Evolutionary conservation across 768 basidiomycete genomes (phyloP).

Genomic region (Amanita pseudoporphyria): DNA sequence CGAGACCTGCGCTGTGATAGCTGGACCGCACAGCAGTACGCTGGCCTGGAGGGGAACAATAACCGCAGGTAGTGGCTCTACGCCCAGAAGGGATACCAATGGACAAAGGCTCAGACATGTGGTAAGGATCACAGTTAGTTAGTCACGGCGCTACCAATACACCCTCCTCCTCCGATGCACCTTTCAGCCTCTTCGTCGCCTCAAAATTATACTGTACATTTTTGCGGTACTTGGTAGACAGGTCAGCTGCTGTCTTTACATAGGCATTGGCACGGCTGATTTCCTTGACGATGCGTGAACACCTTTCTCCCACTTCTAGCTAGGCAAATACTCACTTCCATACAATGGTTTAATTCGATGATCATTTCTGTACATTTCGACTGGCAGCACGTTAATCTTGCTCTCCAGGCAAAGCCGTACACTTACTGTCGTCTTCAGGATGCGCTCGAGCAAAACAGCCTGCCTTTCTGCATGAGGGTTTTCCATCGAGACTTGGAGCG

Average conservation of each 20-base stretch:
- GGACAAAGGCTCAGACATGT: constrained; percentile 16
- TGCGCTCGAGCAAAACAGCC: constrained; percentile 81
- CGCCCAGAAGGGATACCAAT: constrained; percentile 27
- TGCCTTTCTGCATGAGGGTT: constrained; percentile 93
- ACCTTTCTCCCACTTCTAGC: background rate
- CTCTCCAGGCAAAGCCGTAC: constrained; percentile 14
- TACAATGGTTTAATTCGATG: constrained; percentile 77
- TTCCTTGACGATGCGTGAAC: constrained; percentile 38
- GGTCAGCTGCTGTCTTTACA: constrained; percentile 72
- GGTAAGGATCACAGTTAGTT: background rate
- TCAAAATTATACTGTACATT: constrained; percentile 92
- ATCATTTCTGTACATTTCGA: constrained; percentile 92
- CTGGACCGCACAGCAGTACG: constrained; percentile 32
- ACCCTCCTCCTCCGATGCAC: background rate
- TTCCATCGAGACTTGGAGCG: constrained; percentile 49
- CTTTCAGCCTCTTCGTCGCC: constrained; percentile 31
- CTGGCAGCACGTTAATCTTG: constrained; percentile 25
- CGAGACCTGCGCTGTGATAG: constrained; percentile 37
- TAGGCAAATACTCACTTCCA: constrained; percentile 49
- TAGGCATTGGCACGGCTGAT: constrained; percentile 70
- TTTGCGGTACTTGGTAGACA: constrained; percentile 81
- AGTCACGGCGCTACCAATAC: background rate
- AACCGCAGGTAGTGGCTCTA: constrained; percentile 47
- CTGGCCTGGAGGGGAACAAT: constrained; percentile 50
- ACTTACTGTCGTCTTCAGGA: constrained; percentile 76